These are phyloP conservation scores for Macrocybe gigantea DNA, from an alignment of 768 basidiomycete genomes.

Conservation along the genomic window DNA sequence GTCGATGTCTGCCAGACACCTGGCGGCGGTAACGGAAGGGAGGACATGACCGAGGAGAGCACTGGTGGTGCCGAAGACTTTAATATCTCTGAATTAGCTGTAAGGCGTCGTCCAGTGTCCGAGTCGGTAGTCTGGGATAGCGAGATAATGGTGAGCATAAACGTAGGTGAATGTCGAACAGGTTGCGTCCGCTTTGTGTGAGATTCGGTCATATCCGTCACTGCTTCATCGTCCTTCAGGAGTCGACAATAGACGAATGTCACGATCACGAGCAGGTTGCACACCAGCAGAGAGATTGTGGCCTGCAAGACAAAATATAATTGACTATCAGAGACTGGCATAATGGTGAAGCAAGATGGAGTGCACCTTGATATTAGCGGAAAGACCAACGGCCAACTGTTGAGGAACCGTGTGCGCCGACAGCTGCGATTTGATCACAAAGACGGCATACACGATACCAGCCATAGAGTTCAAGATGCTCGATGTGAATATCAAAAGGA, in stretches of 20 bases:
- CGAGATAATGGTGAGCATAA: too few relatives aligned
- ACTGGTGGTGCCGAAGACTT: too few relatives aligned
- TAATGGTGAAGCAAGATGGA: not conserved
- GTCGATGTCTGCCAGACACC: too few relatives aligned
- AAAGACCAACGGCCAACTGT: constrained; percentile 1
- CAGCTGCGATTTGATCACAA: constrained; percentile 8
- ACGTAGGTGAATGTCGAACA: too few relatives aligned
- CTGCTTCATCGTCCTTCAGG: constrained; percentile 12
- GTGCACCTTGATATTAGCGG: constrained; percentile 13
- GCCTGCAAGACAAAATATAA: constrained; percentile 5
- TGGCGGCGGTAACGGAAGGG: too few relatives aligned
- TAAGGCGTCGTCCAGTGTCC: too few relatives aligned
- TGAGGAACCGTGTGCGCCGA: not conserved
- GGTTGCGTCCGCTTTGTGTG: too few relatives aligned
- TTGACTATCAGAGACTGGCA: too few relatives aligned
- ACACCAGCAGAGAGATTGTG: constrained; percentile 9
- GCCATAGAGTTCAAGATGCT: constrained; percentile 13
- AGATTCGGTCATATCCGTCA: too few relatives aligned
- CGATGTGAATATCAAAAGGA: constrained; percentile 16
- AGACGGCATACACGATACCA: constrained; percentile 11
- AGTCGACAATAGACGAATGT: constrained; percentile 19
- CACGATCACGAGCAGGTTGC: constrained; percentile 17
- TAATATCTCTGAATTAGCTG: too few relatives aligned
- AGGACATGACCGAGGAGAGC: too few relatives aligned
- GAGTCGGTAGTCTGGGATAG: too few relatives aligned